Conservation (phyloP, 2,329 filamentous ascomycete species). For the Bipolaris victoriae region DNA sequence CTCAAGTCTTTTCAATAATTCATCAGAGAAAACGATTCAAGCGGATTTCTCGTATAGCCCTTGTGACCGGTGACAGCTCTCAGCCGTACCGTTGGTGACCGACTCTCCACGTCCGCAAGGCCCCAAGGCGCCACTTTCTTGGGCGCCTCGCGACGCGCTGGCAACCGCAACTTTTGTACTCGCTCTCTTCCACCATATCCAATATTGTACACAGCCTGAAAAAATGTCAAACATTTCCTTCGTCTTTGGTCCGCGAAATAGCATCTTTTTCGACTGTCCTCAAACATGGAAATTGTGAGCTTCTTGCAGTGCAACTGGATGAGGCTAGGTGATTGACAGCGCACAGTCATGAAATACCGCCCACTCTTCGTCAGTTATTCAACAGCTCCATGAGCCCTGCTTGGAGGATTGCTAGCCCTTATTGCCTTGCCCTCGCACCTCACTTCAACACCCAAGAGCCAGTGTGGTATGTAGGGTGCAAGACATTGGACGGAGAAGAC, state of each 20-base stretch:
- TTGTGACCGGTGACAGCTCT: neutral
- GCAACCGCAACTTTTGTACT: neutral
- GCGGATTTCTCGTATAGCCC: no score
- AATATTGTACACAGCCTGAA: neutral
- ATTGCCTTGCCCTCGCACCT: conserved; percentile 44
- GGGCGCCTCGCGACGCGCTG: conserved; percentile 5
- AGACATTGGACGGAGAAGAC: conserved; percentile 41
- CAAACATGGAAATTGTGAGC: conserved; percentile 47
- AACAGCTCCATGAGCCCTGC: conserved; percentile 39
- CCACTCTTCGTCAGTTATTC: conserved; percentile 44
- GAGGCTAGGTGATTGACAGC: conserved; percentile 24
- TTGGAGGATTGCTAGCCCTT: conserved; percentile 44
- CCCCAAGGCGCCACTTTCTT: conserved; percentile 12
- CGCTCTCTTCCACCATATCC: neutral
- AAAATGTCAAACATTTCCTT: conserved; percentile 44
- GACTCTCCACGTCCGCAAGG: neutral
- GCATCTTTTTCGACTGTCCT: conserved; percentile 47
- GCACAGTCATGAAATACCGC: conserved; percentile 42
- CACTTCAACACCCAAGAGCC: conserved; percentile 35
- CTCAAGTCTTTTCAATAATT: no score
- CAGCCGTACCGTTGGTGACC: neutral
- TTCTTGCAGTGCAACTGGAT: neutral
- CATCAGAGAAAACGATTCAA: no score
- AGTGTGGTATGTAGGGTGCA: conserved; percentile 45
- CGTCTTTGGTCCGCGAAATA: conserved; percentile 45